Evolutionary conservation across 371 early-diverging fungal genomes (phyloP), one percentile per base, ranked within the genome.

Genomic region (Mortierella sp.): DNA sequence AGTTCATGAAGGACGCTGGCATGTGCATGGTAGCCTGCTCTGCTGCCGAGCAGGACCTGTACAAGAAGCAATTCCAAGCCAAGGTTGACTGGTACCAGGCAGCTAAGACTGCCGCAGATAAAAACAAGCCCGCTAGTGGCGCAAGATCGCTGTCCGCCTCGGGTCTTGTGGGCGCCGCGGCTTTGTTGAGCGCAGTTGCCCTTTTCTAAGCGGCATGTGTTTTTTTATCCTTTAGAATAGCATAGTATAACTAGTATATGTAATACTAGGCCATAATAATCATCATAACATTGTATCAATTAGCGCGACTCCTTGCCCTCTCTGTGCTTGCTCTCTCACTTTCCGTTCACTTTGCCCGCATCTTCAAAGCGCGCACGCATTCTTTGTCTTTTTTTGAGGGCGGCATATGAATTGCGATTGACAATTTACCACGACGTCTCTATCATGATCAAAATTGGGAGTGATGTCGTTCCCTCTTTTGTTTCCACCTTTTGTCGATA

Each of bases 51-150:
- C 58, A 51, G 53, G 56, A 51, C 17, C 34, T 39, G 9, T 70
- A 70, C 60, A 37, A 21, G 0, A 15, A 12, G 19, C 71, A 78
- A 65, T 78, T 49, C 56, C 9, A 41, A 1, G 39, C 52, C 34
- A 65, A 72, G 66, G 17, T 17, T 5, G 57, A 26, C 24, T 81
- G 80, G 81, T 83, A 80, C n/a, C n/a, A n/a, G n/a, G n/a, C n/a
- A n/a, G n/a, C n/a, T n/a, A n/a, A n/a, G n/a, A n/a, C n/a, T 37
- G 31, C n/a, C 5, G 55, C 30, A 9, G 69, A 68, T 66, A 64
- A 57, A 50, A 56, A 39, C 37, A 24, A 41, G 26, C 24, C 24
- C 6, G 26, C 12, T 7, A 56, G 46, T n/a, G 78, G 79, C 52
- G 80, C 82, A 50, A 63, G 54, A 32, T 70, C 80, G 43, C 71